These are phyloP conservation scores for Pseudozyma hubeiensis DNA, from an alignment of 1,284 basidiomycete genomes.

Conservation along the genomic window DNA sequence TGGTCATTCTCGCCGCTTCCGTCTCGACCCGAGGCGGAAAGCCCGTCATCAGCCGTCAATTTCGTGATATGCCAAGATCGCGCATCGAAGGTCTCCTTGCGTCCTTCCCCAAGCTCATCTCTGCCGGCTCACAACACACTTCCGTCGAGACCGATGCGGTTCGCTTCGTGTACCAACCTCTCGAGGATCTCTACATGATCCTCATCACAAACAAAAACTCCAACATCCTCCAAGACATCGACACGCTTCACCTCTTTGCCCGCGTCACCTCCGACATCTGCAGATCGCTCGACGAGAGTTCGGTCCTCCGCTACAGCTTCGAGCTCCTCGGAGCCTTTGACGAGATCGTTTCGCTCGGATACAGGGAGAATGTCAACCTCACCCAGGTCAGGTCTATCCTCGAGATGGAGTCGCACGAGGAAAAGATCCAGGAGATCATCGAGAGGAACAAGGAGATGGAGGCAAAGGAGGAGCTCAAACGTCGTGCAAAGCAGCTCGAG, in stretches of 20 bases:
- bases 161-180: conserved; percentile 96
- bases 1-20: conserved; percentile 89
- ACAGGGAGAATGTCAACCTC: conserved; percentile 90
- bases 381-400: conserved; percentile 90
- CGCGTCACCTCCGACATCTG: conserved; percentile 90
- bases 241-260: conserved; percentile 92
- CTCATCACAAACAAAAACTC: conserved; percentile 98
- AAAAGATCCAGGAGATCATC: conserved; percentile 99
- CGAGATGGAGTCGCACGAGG: conserved; percentile 99
- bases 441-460: conserved; percentile 99
- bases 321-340: conserved; percentile 96
- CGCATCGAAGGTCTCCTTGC: conserved; percentile 94
- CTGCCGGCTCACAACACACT: conserved; percentile 96
- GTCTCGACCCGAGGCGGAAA: conserved; percentile 94
- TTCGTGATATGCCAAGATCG: conserved; percentile 90
- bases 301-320: conserved; percentile 91
- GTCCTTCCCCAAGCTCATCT: conserved; percentile 97
- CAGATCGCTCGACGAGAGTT: conserved; percentile 82
- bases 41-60: conserved; percentile 95
- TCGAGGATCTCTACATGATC: conserved; percentile 97
- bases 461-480: conserved; percentile 98
- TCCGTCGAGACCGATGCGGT: conserved; percentile 73
- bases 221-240: conserved; percentile 98
- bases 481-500: conserved; percentile 96
- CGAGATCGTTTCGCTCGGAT: conserved; percentile 93